phyloP scores from a whole-genome alignment of 2,329 filamentous ascomycete genomes.

The Fusarium nodosum region DNA sequence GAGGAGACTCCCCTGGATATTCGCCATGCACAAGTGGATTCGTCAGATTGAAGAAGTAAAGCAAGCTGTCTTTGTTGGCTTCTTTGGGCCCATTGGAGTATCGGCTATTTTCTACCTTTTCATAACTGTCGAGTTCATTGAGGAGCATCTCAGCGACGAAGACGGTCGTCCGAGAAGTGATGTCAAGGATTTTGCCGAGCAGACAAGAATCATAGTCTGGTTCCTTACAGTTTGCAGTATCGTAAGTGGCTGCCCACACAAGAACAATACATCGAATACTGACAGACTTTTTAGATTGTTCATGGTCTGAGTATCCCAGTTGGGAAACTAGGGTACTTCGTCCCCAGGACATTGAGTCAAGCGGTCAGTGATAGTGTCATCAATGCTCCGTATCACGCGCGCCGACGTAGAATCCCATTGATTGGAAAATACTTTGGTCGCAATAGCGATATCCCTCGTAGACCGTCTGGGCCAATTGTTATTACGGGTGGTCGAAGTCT shows the following conservation, averaged over 20 bases:
- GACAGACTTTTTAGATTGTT: constrained; percentile 63
- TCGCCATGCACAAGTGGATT: constrained; percentile 79
- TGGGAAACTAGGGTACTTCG: constrained; percentile 73
- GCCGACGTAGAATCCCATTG: constrained; percentile 38
- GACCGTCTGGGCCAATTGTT: constrained; percentile 21
- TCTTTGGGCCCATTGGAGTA: constrained; percentile 93
- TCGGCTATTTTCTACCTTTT: constrained; percentile 93
- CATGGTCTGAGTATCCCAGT: constrained; percentile 87
- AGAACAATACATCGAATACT: accelerated
- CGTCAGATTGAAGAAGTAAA: constrained; percentile 80
- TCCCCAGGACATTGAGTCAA: constrained; percentile 71
- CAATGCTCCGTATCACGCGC: constrained; percentile 16
- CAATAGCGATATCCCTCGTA: neutral
- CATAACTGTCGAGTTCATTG: constrained; percentile 81
- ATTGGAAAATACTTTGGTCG: constrained; percentile 28
- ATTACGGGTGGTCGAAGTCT: constrained; percentile 32
- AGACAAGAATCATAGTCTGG: constrained; percentile 82
- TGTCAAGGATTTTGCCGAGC: constrained; percentile 72
- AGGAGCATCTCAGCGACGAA: constrained; percentile 62
- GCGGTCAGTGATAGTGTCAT: constrained; percentile 48
- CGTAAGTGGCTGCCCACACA: constrained; percentile 65
- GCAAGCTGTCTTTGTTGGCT: constrained; percentile 88
- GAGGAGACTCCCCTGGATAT: constrained; percentile 81
- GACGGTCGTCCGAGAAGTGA: constrained; percentile 59
- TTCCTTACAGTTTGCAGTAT: constrained; percentile 87